Evolutionary conservation across 495 filamentous ascomycete species (phyloP), one percentile per base, ranked within the genome.

Genomic region (Tuber aestivum): DNA sequence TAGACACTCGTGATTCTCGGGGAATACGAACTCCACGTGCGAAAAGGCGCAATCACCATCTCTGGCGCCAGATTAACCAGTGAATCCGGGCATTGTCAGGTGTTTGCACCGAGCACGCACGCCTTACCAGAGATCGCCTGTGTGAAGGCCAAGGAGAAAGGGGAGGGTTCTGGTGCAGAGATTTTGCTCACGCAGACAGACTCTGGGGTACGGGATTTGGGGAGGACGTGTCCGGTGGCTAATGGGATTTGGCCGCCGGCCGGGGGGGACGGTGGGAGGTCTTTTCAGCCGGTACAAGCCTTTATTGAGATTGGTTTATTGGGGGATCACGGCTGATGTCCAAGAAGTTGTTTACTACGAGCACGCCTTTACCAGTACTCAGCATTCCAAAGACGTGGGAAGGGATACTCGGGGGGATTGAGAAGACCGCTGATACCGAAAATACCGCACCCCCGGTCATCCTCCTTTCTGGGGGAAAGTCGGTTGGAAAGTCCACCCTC

Each of bases 401-500:
- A 35, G 27, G 44, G 35, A 41, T 56, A 65, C 37, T 56, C 84
- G 41, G 75, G 77, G 20, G 69, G 68, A 16, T 32, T 79, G 48
- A 70, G 77, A 44, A 76, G 86, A 84, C 74, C 76, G 77, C 37
- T 84, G 76, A n/a, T 85, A 82, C 76, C 85, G 86, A 80, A 61
- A 56, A 42, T 35, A 79, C 85, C 5, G 82, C 81, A 32, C 85
- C 85, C 69, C 84, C 87, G 1, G 83, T 83, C 45, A 85, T 87
- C 5, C 73, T 91, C 45, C 78, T 91, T 40, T 89, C 87, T 73
- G 91, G 91, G 37, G 87, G 90, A 16, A 91, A 92, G 77, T 86
- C 85, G 0, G 87, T 89, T 35, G 91, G 91, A 41, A 92, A 92
- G 83, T 92, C 91, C 16, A 92, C 89, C 0, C 91, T 92, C 74